Evolutionary conservation across 2,329 filamentous ascomycete genomes (phyloP).

Genomic region (Ampelomyces quisqualis): DNA sequence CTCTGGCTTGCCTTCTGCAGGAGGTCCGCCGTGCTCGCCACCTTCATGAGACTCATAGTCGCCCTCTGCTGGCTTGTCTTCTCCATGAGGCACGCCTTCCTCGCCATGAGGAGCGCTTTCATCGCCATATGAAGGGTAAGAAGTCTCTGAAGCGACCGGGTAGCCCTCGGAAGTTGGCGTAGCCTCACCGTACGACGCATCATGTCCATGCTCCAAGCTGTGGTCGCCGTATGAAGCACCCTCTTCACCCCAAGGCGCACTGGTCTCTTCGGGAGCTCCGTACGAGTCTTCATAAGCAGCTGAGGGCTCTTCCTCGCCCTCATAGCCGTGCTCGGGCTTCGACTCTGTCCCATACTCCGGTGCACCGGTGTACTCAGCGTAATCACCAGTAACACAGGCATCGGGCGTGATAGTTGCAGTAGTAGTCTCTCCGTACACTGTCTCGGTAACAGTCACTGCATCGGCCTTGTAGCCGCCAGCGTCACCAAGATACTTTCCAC

Average conservation of each 20-base stretch:
- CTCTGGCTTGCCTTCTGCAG: not conserved
- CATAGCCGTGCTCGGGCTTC: not conserved
- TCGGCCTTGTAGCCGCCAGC: not conserved
- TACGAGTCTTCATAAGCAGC: not conserved
- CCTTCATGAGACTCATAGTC: not conserved
- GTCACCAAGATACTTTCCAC: constrained; percentile 12
- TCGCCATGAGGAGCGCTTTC: too few species aligned
- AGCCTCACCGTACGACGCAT: not conserved
- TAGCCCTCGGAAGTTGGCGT: not conserved
- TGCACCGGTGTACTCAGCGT: not conserved
- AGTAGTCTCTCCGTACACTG: not conserved
- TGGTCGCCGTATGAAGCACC: too few species aligned
- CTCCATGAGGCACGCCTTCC: too few species aligned
- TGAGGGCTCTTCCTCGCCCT: not conserved
- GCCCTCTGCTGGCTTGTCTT: not conserved
- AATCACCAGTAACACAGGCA: not conserved
- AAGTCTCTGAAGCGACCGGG: not conserved
- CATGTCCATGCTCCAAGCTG: too few species aligned
- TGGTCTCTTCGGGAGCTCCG: too few species aligned
- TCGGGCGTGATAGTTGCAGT: not conserved
- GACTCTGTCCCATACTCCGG: not conserved
- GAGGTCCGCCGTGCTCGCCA: not conserved
- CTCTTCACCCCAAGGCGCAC: too few species aligned
- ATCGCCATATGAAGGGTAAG: not conserved
- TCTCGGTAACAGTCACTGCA: not conserved